Evolutionary conservation across 2,329 filamentous ascomycete genomes (phyloP).

Genomic region (Didymella arachidicola): DNA sequence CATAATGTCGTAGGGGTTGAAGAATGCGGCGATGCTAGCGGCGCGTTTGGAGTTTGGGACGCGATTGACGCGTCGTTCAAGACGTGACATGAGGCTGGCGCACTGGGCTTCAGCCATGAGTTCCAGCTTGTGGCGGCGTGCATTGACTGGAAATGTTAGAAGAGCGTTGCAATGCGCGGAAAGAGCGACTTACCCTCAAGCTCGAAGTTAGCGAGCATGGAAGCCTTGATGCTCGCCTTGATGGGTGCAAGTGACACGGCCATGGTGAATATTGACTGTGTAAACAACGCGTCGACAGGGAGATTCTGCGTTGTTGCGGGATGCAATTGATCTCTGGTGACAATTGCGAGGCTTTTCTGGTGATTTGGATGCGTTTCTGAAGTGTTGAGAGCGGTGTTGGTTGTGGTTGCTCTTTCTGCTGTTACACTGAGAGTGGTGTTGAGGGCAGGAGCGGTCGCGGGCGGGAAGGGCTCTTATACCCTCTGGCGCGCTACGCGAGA

Average conservation of each 20-base stretch:
- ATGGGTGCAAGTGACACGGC: slow-evolving; percentile 29
- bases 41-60: slow-evolving; percentile 67
- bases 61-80: slow-evolving; percentile 92
- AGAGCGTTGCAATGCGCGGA: slow-evolving; percentile 20
- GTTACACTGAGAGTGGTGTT: slow-evolving; percentile 24
- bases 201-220: slow-evolving; percentile 43
- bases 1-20: not conserved
- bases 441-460: slow-evolving; percentile 26
- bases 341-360: too few species aligned
- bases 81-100: slow-evolving; percentile 80
- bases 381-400: slow-evolving; percentile 12
- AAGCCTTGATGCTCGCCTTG: slow-evolving; percentile 43
- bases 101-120: slow-evolving; percentile 90
- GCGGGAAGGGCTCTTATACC: slow-evolving; percentile 2
- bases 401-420: slow-evolving; percentile 29
- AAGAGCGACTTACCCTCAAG: slow-evolving; percentile 37
- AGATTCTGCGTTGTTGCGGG: not conserved
- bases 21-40: not conserved
- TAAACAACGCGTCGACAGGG: slow-evolving; percentile 31
- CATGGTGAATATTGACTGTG: slow-evolving; percentile 33
- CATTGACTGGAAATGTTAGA: slow-evolving; percentile 70
- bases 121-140: slow-evolving; percentile 84
- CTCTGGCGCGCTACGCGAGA: too few species aligned
- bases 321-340: not conserved
- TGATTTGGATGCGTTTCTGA: not conserved